phyloP scores from a whole-genome alignment of 345 rosid species.

The Pugionium dolabratum region DNA sequence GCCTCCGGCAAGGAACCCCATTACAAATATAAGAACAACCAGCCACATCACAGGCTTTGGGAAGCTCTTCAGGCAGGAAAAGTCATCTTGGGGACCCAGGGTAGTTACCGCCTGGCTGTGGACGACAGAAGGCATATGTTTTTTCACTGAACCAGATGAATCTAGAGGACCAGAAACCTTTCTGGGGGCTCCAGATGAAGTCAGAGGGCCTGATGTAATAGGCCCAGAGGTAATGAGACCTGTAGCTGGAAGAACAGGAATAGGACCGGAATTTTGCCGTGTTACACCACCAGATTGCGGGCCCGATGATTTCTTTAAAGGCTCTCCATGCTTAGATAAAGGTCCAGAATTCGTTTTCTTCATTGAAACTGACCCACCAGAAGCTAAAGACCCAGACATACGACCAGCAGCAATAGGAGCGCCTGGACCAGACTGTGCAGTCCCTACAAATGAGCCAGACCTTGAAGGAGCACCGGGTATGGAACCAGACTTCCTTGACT shows the following conservation, averaged over 20 bases:
- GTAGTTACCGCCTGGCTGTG: conserved; percentile 88
- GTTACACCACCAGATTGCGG: conserved; percentile 96
- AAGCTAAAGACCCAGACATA: conserved; percentile 68
- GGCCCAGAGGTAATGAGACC: conserved; percentile 98
- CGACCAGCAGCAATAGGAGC: conserved; percentile 73
- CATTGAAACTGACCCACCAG: conserved; percentile 70
- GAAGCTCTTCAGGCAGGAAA: conserved; percentile 75
- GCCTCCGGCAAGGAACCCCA: conserved; percentile 99
- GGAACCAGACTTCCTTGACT: conserved; percentile 96
- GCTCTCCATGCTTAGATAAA: conserved; percentile 89
- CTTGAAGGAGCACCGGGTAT: conserved; percentile 78
- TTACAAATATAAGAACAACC: conserved; percentile 76
- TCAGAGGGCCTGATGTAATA: conserved; percentile 86
- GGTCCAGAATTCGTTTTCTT: conserved; percentile 97
- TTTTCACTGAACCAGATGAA: conserved; percentile 73
- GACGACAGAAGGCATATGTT: conserved; percentile 57
- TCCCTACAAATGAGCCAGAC: conserved; percentile 90
- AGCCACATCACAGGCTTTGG: conserved; percentile 90
- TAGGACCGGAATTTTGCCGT: conserved; percentile 89
- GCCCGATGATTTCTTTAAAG: conserved; percentile 89
- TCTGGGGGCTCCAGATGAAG: conserved; percentile 85
- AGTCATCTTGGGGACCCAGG: conserved; percentile 78
- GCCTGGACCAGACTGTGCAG: conserved; percentile 82
- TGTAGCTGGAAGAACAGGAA: conserved; percentile 87
- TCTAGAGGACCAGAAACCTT: conserved; percentile 95